phyloP scores from a whole-genome alignment of 768 basidiomycete genomes.

The Pisolithus tinctorius region DNA sequence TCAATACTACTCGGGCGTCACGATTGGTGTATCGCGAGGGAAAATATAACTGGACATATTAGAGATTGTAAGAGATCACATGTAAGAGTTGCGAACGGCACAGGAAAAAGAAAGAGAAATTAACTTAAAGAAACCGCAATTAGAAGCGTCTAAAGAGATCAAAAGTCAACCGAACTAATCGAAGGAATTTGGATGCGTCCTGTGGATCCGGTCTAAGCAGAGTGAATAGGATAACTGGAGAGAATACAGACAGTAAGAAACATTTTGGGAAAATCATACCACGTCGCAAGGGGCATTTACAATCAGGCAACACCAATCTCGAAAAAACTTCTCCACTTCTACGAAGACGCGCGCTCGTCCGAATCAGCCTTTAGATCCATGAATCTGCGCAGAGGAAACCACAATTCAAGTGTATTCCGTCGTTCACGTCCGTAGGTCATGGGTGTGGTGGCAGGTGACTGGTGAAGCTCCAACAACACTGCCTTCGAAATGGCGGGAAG shows the following conservation, averaged over 20 bases:
- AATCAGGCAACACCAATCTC: conserved; percentile 36
- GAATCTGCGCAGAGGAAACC: conserved; percentile 57
- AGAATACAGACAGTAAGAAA: conserved; percentile 2
- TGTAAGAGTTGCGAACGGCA: neutral
- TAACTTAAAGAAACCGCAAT: no score
- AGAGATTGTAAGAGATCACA: no score
- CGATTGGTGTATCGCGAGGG: no score
- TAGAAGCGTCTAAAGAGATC: no score
- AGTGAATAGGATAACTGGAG: conserved; percentile 6
- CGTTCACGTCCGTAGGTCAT: conserved; percentile 18
- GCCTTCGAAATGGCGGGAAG: neutral
- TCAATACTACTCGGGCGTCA: no score
- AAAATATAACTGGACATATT: no score
- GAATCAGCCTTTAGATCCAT: conserved; percentile 52
- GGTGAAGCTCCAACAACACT: neutral
- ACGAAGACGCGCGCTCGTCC: conserved; percentile 25
- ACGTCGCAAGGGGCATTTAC: no score
- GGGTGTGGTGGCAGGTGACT: neutral
- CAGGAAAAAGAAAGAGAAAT: no score
- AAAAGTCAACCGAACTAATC: no score
- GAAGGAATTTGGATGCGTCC: conserved; percentile 2
- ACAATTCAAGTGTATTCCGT: conserved; percentile 39
- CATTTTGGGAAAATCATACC: no score
- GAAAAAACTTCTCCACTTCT: conserved; percentile 61
- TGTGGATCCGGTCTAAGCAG: conserved; percentile 2